Conservation (phyloP, 805 yeast species). For the Priceomyces melissophilus region DNA sequence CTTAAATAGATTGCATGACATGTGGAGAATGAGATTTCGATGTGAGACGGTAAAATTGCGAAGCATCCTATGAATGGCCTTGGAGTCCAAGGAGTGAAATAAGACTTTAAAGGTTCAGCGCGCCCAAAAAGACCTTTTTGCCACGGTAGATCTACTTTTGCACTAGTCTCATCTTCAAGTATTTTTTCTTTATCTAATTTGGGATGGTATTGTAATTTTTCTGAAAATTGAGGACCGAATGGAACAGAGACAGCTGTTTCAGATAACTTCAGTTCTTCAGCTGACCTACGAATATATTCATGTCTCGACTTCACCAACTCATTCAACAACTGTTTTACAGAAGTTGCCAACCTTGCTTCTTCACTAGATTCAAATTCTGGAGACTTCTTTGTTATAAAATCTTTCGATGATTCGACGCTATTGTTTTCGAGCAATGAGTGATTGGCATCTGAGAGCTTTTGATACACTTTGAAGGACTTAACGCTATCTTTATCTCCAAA, state of each 20-base stretch:
- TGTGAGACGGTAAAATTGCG: slow-evolving; percentile 87
- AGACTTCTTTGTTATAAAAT: slow-evolving; percentile 30
- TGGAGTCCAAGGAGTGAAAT: slow-evolving; percentile 96
- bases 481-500: slow-evolving; percentile 31
- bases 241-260: slow-evolving; percentile 25
- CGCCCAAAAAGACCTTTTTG: slow-evolving; percentile 78
- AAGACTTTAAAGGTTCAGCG: slow-evolving; percentile 69
- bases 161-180: slow-evolving; percentile 47
- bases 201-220: slow-evolving; percentile 28
- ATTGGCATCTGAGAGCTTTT: slow-evolving; percentile 23
- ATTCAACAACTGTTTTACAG: slow-evolving; percentile 31
- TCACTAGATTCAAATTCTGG: slow-evolving; percentile 27
- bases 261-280: slow-evolving; percentile 25
- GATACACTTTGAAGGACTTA: slow-evolving; percentile 34
- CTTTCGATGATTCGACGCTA: slow-evolving; percentile 19
- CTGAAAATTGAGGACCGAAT: slow-evolving; percentile 24
- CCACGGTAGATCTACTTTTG: slow-evolving; percentile 69
- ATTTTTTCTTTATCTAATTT: slow-evolving; percentile 43
- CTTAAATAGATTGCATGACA: slow-evolving; percentile 96
- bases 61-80: slow-evolving; percentile 91
- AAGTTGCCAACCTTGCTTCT: slow-evolving; percentile 30
- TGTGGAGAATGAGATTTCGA: slow-evolving; percentile 84
- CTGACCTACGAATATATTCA: slow-evolving; percentile 28
- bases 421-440: slow-evolving; percentile 21
- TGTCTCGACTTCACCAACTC: slow-evolving; percentile 34